Evolutionary conservation across 2,329 filamentous ascomycete genomes (phyloP).

Genomic region (Scedosporium boydii): DNA sequence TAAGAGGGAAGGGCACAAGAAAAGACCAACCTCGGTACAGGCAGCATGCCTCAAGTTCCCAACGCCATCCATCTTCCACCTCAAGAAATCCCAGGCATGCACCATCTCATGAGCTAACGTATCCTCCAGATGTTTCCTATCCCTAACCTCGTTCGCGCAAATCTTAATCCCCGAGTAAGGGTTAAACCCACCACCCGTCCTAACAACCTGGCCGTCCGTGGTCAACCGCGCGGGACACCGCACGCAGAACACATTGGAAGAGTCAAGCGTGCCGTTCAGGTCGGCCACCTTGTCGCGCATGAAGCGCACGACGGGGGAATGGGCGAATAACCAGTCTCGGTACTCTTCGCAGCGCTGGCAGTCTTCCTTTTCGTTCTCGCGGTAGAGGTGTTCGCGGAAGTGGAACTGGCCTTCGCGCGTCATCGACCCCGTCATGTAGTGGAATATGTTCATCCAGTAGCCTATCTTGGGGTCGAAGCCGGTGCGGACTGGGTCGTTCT

Average conservation of each 20-base stretch:
- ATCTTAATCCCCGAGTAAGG: slow-evolving; percentile 80
- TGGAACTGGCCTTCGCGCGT: slow-evolving; percentile 58
- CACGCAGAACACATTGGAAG: slow-evolving; percentile 69
- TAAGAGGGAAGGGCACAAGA: background rate
- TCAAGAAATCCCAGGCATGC: slow-evolving; percentile 86
- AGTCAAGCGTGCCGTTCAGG: slow-evolving; percentile 67
- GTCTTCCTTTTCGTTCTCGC: slow-evolving; percentile 65
- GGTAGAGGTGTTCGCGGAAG: slow-evolving; percentile 71
- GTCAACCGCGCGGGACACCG: slow-evolving; percentile 58
- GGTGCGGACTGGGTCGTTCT: slow-evolving; percentile 50
- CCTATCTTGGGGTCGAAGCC: slow-evolving; percentile 51
- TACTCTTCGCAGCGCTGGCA: slow-evolving; percentile 72
- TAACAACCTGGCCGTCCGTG: slow-evolving; percentile 50
- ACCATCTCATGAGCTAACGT: slow-evolving; percentile 97
- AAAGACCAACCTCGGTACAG: slow-evolving; percentile 66
- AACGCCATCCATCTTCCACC: slow-evolving; percentile 81
- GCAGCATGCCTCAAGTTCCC: slow-evolving; percentile 79
- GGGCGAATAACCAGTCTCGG: slow-evolving; percentile 73
- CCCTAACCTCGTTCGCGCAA: slow-evolving; percentile 83
- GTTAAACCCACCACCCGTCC: slow-evolving; percentile 72
- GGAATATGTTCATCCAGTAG: slow-evolving; percentile 81
- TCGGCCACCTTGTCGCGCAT: slow-evolving; percentile 70
- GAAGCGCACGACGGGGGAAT: slow-evolving; percentile 82
- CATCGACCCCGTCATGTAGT: slow-evolving; percentile 66
- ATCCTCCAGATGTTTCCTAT: slow-evolving; percentile 78